Base-by-base conservation (phyloP, 2,329 filamentous ascomycete genomes). In the Fusarium lateritium region DNA sequence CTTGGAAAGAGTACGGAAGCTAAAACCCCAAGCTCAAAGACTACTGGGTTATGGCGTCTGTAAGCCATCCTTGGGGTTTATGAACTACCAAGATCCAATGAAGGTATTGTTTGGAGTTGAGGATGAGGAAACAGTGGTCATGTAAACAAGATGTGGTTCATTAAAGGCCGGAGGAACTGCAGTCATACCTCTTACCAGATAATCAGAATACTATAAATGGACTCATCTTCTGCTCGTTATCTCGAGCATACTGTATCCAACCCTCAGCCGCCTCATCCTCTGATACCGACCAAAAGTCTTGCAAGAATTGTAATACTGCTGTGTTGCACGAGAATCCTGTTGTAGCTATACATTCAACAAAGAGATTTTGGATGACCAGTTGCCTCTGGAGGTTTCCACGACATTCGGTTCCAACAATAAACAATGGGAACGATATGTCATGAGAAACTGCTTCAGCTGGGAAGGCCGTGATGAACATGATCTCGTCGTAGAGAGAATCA, bases 71-170 rank as follows among this genome's bases (percentile, higher is more conserved):
- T 21, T 66, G 10, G 65, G 65, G 1, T 62, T 68, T 10, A 63
- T 67, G 36, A 67, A 62, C 33, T 68, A 68, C 17, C 63, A 68
- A n/a, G 65, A 68, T 24, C 65, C 62, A 0, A 68, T 68, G 65
- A 40, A 52, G 13, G 63, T 67, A 2, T 6, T 68, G 21, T 68
- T 68, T 22, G 57, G 57, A 14, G 63, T 68, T 0, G 57, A 67
- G 4, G 65, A 68, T 6, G 63, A 67, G 4, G 65, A 68, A 19
- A 63, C 58, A 6, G 62, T 68, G 17, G 22, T 47, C 10, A 61
- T 67, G 63, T 67, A 11, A 33, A 7, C 7, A 36, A 36, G 6
- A n/a, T 36, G 34, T 36, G 14, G 7, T 7, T 7, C 34, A 36
- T 36, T n/a, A 36, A 36, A n/a, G 11, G 6, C n/a, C 11, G 9